Base-by-base conservation (phyloP, 2,329 filamentous ascomycete genomes). In the Ceratocystis variospora region DNA sequence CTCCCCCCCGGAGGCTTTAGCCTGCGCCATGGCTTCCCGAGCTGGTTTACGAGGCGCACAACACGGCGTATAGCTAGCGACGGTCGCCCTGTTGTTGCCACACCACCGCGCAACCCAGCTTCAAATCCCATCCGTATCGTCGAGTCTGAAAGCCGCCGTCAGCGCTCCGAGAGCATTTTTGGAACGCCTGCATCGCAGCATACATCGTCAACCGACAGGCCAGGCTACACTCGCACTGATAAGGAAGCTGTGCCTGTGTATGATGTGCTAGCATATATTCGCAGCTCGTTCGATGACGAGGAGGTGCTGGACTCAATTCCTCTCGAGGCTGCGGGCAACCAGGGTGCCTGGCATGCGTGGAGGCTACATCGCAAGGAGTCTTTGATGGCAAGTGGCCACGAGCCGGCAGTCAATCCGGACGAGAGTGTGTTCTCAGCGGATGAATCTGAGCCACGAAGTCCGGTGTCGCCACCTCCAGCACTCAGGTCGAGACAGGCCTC, bases 311-410 rank as follows among this genome's bases (percentile, higher is more conserved):
- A 97, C 75, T 83, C 83, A 0, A 79, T 97, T 22, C 87, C 90
- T 1, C 77, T 96, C 0, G 85, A 90, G 69, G 89, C 89, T 19
- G 90, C 92, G 0, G 93, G 90, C 0, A 96, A 97, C 71, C 86
- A 89, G 2, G 90, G 91, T 5, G 94, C 93, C 25, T 97, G 91
- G 88, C 89, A 96, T 76, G 93, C 93, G 3, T 97, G 93, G 93
- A 83, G 85, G 71, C 84, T 88, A 5, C 83, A 93, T 73, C 83
- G 86, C 66, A 77, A 74, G 71, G 71, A 66, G 33, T 57, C 63
- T 44, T 81, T 75, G 71, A 76, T 68, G 77, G 77, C 73, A 73
- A 83, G 76, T 68, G 78, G 45, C 12, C 63, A 63, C 7, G 50
- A 65, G 53, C 19, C 64, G 12, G 31, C 53, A 12, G 25, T 19